phyloP scores from a whole-genome alignment of 345 rosid genomes.

The Brassica cretica region DNA sequence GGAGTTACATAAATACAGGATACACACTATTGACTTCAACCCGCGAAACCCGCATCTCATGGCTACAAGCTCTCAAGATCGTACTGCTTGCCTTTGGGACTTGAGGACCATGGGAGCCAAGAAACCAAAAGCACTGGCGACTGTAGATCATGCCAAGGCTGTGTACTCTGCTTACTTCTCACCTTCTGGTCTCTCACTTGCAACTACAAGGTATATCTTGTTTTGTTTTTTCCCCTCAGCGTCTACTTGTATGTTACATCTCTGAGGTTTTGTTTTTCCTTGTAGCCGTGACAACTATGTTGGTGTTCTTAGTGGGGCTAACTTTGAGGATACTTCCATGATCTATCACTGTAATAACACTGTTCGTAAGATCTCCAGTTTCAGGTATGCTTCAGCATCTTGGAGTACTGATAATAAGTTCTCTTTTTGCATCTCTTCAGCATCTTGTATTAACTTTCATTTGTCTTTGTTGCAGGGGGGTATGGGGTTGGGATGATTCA shows the following conservation, averaged over 20 bases:
- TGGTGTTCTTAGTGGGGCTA: slow-evolving; percentile 55
- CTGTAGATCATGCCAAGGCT: slow-evolving; percentile 49
- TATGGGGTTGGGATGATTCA: slow-evolving; percentile 98
- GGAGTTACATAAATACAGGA: slow-evolving; percentile 64
- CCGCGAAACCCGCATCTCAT: slow-evolving; percentile 54
- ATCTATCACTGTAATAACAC: slow-evolving; percentile 62
- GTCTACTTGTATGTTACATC: not conserved
- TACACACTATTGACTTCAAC: slow-evolving; percentile 75
- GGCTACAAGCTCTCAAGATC: slow-evolving; percentile 79
- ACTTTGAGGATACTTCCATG: slow-evolving; percentile 49
- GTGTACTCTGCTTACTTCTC: slow-evolving; percentile 90
- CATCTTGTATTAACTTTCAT: not conserved
- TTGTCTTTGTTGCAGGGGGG: slow-evolving; percentile 48
- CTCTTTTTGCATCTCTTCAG: not conserved
- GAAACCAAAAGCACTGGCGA: slow-evolving; percentile 45
- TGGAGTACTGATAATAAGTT: not conserved
- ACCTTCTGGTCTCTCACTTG: slow-evolving; percentile 71
- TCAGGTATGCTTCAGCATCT: slow-evolving; percentile 55
- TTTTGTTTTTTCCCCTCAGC: not conserved
- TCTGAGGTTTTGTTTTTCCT: slow-evolving; percentile 12
- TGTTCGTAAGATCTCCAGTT: slow-evolving; percentile 60
- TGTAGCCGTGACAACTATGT: slow-evolving; percentile 60
- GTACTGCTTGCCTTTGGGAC: slow-evolving; percentile 85
- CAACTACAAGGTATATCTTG: slow-evolving; percentile 65
- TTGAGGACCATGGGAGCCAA: slow-evolving; percentile 51